Evolutionary conservation across 768 basidiomycete genomes (phyloP).

Genomic region (Lanmaoa rubissima): DNA sequence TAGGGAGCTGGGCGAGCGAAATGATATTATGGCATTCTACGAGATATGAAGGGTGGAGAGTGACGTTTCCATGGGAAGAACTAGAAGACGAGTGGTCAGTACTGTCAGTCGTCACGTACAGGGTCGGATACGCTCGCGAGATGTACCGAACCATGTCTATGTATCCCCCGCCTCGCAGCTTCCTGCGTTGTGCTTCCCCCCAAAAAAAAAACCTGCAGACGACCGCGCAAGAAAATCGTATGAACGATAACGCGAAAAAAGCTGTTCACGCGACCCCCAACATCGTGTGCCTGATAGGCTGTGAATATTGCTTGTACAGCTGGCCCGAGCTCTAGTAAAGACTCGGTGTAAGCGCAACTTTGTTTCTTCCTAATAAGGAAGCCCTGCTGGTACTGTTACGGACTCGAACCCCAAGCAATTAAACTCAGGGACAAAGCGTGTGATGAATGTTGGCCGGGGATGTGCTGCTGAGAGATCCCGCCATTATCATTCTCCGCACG

Average conservation of each 20-base stretch:
- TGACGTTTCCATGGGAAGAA: background rate
- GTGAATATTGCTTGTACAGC: background rate
- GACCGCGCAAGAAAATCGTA: background rate
- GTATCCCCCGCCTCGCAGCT: background rate
- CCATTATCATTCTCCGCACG: background rate
- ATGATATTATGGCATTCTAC: background rate
- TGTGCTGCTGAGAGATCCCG: background rate
- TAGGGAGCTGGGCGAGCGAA: background rate
- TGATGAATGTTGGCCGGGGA: background rate
- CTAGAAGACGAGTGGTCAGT: background rate
- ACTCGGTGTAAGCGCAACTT: slow-evolving; percentile 1
- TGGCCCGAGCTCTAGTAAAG: background rate
- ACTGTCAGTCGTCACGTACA: slow-evolving; percentile 1
- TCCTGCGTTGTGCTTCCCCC: background rate
- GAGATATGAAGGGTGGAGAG: background rate
- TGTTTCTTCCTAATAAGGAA: background rate
- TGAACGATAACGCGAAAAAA: background rate
- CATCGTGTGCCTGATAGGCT: background rate
- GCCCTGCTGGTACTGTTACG: background rate
- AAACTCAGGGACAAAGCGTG: background rate
- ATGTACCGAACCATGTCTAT: background rate
- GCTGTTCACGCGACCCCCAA: background rate
- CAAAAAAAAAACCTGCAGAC: background rate
- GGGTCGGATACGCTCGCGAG: background rate
- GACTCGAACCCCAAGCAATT: background rate